phyloP scores from a whole-genome alignment of 176 grass and related monocot species.

The Triticum timopheevii region DNA sequence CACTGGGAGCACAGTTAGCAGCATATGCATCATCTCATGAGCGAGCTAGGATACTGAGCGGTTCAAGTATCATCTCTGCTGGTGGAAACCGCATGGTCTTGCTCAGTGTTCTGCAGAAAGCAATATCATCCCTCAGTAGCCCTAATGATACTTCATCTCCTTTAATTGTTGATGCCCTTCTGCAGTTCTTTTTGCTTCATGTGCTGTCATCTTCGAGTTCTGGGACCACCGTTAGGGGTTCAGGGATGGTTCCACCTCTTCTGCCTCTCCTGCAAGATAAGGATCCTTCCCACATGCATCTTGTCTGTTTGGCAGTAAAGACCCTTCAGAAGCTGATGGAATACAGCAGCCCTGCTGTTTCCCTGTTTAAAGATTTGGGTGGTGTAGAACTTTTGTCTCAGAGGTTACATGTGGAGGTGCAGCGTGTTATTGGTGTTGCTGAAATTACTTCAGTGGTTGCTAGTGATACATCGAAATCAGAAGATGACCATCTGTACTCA shows the following conservation, averaged over 20 bases:
- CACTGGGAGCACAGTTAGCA: constrained; percentile 90
- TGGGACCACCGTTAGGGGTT: constrained; percentile 81
- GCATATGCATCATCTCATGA: constrained; percentile 98
- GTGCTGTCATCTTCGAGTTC: constrained; percentile 95
- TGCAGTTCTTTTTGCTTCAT: constrained; percentile 99
- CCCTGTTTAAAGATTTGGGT: constrained; percentile 95
- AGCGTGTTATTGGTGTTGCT: constrained; percentile 69
- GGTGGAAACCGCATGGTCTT: constrained; percentile 95
- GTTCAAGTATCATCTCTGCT: constrained; percentile 86
- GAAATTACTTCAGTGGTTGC: constrained; percentile 57
- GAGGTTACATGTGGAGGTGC: constrained; percentile 84
- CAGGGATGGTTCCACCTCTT: constrained; percentile 86
- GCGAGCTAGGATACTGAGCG: constrained; percentile 85
- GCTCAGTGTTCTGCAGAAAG: constrained; percentile 87
- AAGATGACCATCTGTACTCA: constrained; percentile 76
- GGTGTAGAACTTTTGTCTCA: constrained; percentile 82
- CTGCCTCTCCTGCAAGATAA: constrained; percentile 88
- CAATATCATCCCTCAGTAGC: constrained; percentile 80
- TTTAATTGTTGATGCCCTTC: constrained; percentile 91
- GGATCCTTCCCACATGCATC: constrained; percentile 78
- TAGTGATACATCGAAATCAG: constrained; percentile 60
- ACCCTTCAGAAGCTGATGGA: constrained; percentile 97
- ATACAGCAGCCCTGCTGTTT: constrained; percentile 89
- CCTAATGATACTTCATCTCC: constrained; percentile 83
- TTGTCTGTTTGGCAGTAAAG: constrained; percentile 89